Conservation (phyloP, 1,139 yeast species). For the Blastobotrys petasosporus region DNA sequence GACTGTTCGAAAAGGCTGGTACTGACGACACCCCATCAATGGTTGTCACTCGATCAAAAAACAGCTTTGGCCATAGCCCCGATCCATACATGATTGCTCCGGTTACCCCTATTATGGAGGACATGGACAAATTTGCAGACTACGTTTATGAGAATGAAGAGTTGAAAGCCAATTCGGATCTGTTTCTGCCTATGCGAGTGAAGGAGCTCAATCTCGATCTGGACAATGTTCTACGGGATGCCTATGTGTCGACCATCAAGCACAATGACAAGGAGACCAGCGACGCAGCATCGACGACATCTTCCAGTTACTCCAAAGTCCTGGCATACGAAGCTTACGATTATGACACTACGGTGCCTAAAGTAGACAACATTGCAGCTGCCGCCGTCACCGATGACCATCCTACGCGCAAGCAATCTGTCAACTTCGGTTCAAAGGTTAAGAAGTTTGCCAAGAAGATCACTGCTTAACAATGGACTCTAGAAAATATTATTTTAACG, state of each 20-base stretch:
- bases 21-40: conserved; percentile 2
- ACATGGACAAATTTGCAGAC: conserved; percentile 1
- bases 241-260: conserved; percentile 10
- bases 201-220: conserved; percentile 17
- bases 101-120: conserved; percentile 5
- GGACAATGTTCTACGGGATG: conserved; percentile 14
- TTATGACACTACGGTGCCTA: neutral
- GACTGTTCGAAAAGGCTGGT: conserved; percentile 10
- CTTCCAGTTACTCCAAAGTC: conserved; percentile 1
- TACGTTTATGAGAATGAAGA: conserved; percentile 7
- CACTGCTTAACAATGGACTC: neutral
- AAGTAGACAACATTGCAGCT: neutral
- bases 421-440: conserved; percentile 2
- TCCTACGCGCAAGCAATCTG: conserved; percentile 3
- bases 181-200: conserved; percentile 16
- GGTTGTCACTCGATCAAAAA: conserved; percentile 6
- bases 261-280: neutral
- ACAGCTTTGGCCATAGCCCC: neutral
- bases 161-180: conserved; percentile 1
- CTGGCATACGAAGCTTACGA: conserved; percentile 5
- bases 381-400: neutral
- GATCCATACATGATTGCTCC: conserved; percentile 6
- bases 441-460: conserved; percentile 7
- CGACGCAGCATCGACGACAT: conserved; percentile 7
- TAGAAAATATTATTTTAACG: neutral